phyloP scores from a whole-genome alignment of 1,284 basidiomycete species.

The Ceratobasidium sp. region DNA sequence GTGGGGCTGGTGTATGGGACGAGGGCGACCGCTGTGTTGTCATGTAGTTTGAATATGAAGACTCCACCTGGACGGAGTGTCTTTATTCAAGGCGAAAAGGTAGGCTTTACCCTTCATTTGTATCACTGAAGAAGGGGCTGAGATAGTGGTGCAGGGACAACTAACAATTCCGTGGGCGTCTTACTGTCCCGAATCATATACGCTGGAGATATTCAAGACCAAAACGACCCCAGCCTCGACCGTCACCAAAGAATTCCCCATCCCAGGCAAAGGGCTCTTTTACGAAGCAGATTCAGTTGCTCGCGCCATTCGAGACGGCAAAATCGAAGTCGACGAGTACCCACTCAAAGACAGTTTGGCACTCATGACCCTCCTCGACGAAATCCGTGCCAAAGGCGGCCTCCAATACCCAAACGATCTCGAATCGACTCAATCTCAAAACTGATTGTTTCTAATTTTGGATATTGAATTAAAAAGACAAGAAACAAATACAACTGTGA shows the following conservation, averaged over 20 bases:
- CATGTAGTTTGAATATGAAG: constrained; percentile 43
- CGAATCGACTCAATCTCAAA: neutral
- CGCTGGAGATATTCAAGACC: constrained; percentile 48
- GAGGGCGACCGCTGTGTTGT: constrained; percentile 50
- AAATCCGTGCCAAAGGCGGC: constrained; percentile 46
- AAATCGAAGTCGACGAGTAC: constrained; percentile 49
- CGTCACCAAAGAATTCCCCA: constrained; percentile 50
- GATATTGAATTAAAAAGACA: constrained; percentile 17
- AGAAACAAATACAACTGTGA: constrained; percentile 16
- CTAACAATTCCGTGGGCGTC: constrained; percentile 47
- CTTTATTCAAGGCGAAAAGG: constrained; percentile 40
- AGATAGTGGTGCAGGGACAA: constrained; percentile 42
- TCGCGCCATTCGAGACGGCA: constrained; percentile 57
- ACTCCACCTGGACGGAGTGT: constrained; percentile 44
- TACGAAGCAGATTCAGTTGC: constrained; percentile 57
- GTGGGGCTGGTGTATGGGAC: constrained; percentile 59
- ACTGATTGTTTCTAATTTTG: neutral
- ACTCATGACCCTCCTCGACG: constrained; percentile 55
- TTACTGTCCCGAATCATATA: constrained; percentile 48
- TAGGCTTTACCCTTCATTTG: constrained; percentile 3
- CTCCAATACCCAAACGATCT: constrained; percentile 13
- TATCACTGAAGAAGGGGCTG: neutral
- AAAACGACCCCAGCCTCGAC: constrained; percentile 47
- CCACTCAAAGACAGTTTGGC: constrained; percentile 55
- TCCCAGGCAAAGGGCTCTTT: constrained; percentile 51